Percentiles rank a stretch among this genome's conserved stretches.
Evolutionary conservation across 305 asterid species (phyloP).

Genomic region (Fraxinus angustifolia): DNA sequence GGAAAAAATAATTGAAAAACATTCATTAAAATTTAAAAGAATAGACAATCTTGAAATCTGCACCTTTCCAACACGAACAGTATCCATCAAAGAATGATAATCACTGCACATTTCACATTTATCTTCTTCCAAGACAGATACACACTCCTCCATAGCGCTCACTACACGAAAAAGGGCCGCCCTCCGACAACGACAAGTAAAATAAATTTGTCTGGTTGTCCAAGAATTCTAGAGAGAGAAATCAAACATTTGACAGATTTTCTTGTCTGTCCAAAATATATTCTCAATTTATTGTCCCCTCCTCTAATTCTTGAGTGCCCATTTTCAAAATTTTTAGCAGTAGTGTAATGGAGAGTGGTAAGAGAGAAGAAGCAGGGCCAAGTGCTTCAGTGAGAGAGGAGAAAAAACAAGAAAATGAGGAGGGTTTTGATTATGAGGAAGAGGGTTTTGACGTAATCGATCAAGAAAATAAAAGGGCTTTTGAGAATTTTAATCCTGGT

Average conservation of each 20-base stretch:
- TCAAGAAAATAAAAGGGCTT: constrained; percentile 23
- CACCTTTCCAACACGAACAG: background rate
- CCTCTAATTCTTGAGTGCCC: constrained; percentile 9
- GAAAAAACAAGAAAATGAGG: constrained; percentile 25
- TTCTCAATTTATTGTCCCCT: constrained; percentile 3
- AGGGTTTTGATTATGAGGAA: constrained; percentile 16
- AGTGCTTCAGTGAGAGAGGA: constrained; percentile 18
- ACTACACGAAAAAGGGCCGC: constrained; percentile 3
- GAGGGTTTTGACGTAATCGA: constrained; percentile 24
- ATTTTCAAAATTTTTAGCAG: background rate
- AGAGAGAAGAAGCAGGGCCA: constrained; percentile 48
- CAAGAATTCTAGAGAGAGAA: background rate
- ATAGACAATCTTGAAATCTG: background rate
- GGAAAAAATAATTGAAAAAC: background rate
- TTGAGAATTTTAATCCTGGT: constrained; percentile 55
- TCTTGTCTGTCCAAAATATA: constrained; percentile 16
- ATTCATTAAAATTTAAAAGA: background rate
- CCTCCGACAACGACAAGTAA: constrained; percentile 22
- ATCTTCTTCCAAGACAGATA: background rate
- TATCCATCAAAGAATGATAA: background rate
- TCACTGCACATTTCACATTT: background rate
- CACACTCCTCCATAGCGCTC: background rate
- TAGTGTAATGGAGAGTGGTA: constrained; percentile 33
- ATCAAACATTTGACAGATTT: constrained; percentile 16
- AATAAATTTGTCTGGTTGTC: constrained; percentile 11